phyloP scores from a whole-genome alignment of 306 rosid species.

The Amphicarpaea edgeworthii region DNA sequence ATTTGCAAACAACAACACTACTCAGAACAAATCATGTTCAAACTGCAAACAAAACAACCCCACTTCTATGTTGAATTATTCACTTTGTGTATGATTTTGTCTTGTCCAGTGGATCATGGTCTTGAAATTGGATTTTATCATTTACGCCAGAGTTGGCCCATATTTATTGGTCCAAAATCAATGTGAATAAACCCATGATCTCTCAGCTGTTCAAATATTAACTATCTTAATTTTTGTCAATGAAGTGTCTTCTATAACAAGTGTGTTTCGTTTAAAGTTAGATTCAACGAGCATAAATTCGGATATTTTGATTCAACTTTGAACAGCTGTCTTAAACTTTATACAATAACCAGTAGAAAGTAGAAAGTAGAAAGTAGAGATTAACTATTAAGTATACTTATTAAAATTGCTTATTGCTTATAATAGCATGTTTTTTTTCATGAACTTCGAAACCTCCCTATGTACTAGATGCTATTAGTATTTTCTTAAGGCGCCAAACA shows the following conservation, averaged over 20 bases:
- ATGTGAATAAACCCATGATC: constrained; percentile 33
- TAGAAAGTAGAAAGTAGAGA: background rate
- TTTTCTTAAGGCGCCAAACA: constrained; percentile 7
- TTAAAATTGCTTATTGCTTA: background rate
- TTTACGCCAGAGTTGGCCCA: constrained; percentile 29
- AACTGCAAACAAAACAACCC: constrained; percentile 30
- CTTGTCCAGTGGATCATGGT: constrained; percentile 25
- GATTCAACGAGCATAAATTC: no score
- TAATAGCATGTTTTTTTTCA: background rate
- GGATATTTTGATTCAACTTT: no score
- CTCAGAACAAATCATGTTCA: constrained; percentile 22
- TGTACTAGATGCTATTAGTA: background rate
- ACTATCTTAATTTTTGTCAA: background rate
- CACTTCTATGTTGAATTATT: constrained; percentile 38
- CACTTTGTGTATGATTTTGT: constrained; percentile 41
- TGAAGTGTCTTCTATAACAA: background rate
- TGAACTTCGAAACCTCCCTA: background rate
- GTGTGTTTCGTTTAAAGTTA: no score
- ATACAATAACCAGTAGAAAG: constrained; percentile 5
- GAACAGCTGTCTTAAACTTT: constrained; percentile 7
- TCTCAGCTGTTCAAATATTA: constrained; percentile 4
- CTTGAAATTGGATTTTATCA: constrained; percentile 32
- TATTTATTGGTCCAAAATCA: constrained; percentile 8
- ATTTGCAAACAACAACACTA: constrained; percentile 21
- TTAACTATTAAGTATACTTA: background rate